Base-by-base conservation (phyloP, 2,329 filamentous ascomycete genomes). In the Erysiphe pulchra region DNA sequence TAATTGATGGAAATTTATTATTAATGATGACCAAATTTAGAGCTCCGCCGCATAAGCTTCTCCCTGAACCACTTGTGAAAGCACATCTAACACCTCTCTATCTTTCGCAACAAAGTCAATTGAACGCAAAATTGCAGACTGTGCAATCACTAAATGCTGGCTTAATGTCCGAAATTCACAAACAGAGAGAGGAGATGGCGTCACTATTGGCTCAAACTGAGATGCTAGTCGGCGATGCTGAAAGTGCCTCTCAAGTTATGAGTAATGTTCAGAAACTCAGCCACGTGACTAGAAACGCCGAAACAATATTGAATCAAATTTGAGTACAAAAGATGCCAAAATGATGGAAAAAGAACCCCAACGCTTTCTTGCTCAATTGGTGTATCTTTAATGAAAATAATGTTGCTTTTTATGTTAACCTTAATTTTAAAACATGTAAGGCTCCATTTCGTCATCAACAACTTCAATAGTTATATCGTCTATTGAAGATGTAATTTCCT, bases 61-160 rank as follows among this genome's bases (percentile, higher is more conserved):
- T 72, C 1, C 65, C 73, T 0, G 55, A 62, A 3, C 58, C 62
- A 3, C 61, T 77, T 36, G 61, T 75, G 18, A 58, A 62, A 14
- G 72, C 72, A 1, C 73, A 77, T 56, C 60, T 75, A 20, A 57
- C 62, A 6, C 69, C 71, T 0, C 63, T 69, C 45, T 63, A 75
- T 4, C 61, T 62, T 2, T 59, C 64, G 14, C 70, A 75, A 55
- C 67, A 68, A 46, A 66, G 65, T 2, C 66, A 68, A 52, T 66
- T 77, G 49, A 72, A 71, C 54, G 70, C 70, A 9, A 63, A 62
- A 42, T 61, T 77, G 32, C 68, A 71, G 54, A 72, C 69, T 18
- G 64, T 64, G 39, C 70, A 75, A 55, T 62, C 65, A 14, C 65
- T 69, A 53, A 78, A 78, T 55, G 66, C 68, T 13, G 61, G 59